Evolutionary conservation across 2,329 filamentous ascomycete species (phyloP), one percentile per base, ranked within the genome.

Genomic region (Catunica adiposa): DNA sequence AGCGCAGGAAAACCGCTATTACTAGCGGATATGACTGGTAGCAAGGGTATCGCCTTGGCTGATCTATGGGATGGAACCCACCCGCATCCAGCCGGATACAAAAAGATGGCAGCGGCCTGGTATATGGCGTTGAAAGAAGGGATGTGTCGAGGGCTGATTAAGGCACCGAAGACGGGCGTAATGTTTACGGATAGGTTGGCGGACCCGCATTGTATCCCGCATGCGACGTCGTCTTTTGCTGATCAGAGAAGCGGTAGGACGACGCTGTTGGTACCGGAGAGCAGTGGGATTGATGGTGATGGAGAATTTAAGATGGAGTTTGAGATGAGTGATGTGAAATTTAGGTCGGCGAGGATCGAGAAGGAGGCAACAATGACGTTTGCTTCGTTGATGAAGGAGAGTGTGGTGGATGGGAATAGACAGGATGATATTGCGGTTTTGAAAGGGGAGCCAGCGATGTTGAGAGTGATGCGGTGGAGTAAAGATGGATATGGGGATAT

Each of bases 21-120:
- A 8, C 31, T 59, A n/a, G 61, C 57, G 6, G 51, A 60, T 52
- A 59, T 62, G 29, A n/a, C 23, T 44, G 3, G 2, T 8, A 22
- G 59, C 17, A 23, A 54, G 3, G 42, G 48, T 6, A 8, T 54
- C 11, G 23, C 15, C 2, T 44, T 48, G 44, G 53, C 47, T 4
- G 69, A 71, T 46, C 60, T 72, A 48, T 63, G 61, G 0, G 70
- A 73, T 56, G 64, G 61, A 8, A 71, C 66, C 1, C 71, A 72
- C 54, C 71, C 70, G 0, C 62, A 64, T 20, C 67, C 70, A 31
- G 61, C 14, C 0, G 70, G 70, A 3, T 71, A 71, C 58, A 58
- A 61, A 46, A 70, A 71, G 63, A 72, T 73, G 69, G 70, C 69
- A 31, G 61, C 62, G 20, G 58, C 69, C 6, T 71, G 68, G 68